phyloP scores from a whole-genome alignment of 192 early-diverging fungal genomes.

The Dissophora ornata region DNA sequence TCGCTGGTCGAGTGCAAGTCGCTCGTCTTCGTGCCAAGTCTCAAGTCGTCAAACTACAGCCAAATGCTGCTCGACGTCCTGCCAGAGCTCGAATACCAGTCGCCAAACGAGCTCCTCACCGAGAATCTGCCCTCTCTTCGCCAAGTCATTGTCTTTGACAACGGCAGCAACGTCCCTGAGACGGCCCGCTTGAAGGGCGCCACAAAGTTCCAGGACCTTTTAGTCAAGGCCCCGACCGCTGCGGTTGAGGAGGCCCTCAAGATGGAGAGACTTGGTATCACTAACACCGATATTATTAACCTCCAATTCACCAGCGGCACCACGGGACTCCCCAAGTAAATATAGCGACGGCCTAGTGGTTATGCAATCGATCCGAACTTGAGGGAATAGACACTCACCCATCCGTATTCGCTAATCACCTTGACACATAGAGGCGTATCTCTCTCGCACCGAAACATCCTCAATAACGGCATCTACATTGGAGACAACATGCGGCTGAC shows the following conservation, averaged over 20 bases:
- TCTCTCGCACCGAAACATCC: constrained; percentile 59
- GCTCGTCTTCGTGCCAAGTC: constrained; percentile 48
- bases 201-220: constrained; percentile 38
- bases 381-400: neutral
- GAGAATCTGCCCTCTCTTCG: constrained; percentile 39
- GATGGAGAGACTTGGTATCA: constrained; percentile 13
- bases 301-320: constrained; percentile 67
- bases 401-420: neutral
- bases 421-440: constrained; percentile 37
- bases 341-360: too few relatives aligned
- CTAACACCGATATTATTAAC: constrained; percentile 57
- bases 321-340: constrained; percentile 61
- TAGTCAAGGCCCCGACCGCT: constrained; percentile 3
- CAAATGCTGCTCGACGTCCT: constrained; percentile 55
- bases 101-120: constrained; percentile 27
- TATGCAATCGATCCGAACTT: too few relatives aligned
- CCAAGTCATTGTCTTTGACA: constrained; percentile 49
- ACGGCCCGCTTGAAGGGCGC: constrained; percentile 31
- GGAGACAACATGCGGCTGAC: constrained; percentile 56
- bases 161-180: constrained; percentile 21
- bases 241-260: constrained; percentile 11
- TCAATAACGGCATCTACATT: constrained; percentile 59
- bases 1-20: constrained; percentile 57
- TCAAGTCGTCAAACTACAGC: constrained; percentile 59
- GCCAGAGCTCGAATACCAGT: constrained; percentile 36